These are phyloP conservation scores for Pascua sp. DNA, from an alignment of 1,284 basidiomycete species.

Conservation along the genomic window DNA sequence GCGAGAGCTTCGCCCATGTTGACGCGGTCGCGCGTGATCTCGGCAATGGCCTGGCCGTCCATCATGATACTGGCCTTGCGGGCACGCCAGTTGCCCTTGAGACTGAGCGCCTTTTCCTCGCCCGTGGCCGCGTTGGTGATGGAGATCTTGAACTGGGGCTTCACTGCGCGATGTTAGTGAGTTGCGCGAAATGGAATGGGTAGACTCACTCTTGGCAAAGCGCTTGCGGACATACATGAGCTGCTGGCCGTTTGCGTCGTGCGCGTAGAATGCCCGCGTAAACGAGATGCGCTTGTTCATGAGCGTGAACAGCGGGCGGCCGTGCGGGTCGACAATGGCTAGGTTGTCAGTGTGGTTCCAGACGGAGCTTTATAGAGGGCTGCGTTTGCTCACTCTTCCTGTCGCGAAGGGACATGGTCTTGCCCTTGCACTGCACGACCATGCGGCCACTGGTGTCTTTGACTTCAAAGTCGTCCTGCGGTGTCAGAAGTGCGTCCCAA, in stretches of 20 bases:
- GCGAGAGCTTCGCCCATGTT: slow-evolving; percentile 36
- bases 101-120: slow-evolving; percentile 23
- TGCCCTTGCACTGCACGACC: slow-evolving; percentile 36
- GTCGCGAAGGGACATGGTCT: slow-evolving; percentile 35
- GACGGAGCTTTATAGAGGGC: too few species aligned
- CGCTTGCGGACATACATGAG: slow-evolving; percentile 10
- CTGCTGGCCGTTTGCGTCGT: too few species aligned
- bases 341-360: slow-evolving; percentile 37
- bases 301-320: slow-evolving; percentile 36
- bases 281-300: slow-evolving; percentile 12
- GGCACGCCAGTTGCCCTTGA: slow-evolving; percentile 39
- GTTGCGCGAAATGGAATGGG: not conserved
- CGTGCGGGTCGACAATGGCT: slow-evolving; percentile 34
- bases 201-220: slow-evolving; percentile 22
- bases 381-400: slow-evolving; percentile 34
- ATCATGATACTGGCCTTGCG: slow-evolving; percentile 33
- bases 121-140: slow-evolving; percentile 37
- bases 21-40: slow-evolving; percentile 37
- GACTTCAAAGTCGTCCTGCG: slow-evolving; percentile 38
- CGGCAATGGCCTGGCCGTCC: slow-evolving; percentile 35
- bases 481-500: not conserved
- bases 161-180: slow-evolving; percentile 18
- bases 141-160: slow-evolving; percentile 37
- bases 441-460: slow-evolving; percentile 35
- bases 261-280: too few species aligned